Base-by-base conservation (phyloP, 176 grass and related monocot genomes). In the Triticum urartu region DNA sequence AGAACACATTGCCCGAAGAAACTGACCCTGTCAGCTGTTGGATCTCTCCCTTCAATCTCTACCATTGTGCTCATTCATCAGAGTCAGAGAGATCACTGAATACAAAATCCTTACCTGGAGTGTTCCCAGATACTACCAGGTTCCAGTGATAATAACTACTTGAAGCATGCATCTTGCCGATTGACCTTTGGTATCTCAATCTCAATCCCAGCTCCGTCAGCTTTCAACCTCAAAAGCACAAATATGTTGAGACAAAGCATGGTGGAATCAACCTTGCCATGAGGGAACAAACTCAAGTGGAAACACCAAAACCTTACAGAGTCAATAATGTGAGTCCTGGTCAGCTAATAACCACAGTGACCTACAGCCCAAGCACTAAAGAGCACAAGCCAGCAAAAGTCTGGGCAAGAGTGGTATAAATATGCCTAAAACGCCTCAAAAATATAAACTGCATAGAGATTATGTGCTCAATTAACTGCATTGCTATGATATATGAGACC, bases 141-240 rank as follows among this genome's bases (percentile, higher is more conserved):
- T 91, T 82, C 87, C 89, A 25, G 87, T 87, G 50, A 96, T 81
- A 68, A 87, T 88, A 66, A 93, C 91, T 81, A 97, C 80, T 90
- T 90, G 87, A n/a, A 94, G 79, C 88, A 90, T 90, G 76, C 85
- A 92, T 87, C 79, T 79, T 94, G 82, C 92, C 88, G 71, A 94
- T 89, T 9, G 89, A 90, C 93, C 93, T 98, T 89, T 83, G 93
- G 86, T 79, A 90, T 85, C 63, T 98, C 95, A 68, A 95, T 68
- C 85, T 89, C 90, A 5, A 47, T 47, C 13, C 15, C 48, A 50
- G 87, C 42, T 33, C 87, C 95, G 87, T 98, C 91, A 79, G 93
- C 91, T 73, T 88, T 87, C 80, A 93, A 66, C 42, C 88, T 91
- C 77, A 79, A 69, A 71, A 59, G 72, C 35, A 33, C 70, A 75